phyloP scores from a whole-genome alignment of 192 early-diverging fungal species.

The Mortierella claussenii region DNA sequence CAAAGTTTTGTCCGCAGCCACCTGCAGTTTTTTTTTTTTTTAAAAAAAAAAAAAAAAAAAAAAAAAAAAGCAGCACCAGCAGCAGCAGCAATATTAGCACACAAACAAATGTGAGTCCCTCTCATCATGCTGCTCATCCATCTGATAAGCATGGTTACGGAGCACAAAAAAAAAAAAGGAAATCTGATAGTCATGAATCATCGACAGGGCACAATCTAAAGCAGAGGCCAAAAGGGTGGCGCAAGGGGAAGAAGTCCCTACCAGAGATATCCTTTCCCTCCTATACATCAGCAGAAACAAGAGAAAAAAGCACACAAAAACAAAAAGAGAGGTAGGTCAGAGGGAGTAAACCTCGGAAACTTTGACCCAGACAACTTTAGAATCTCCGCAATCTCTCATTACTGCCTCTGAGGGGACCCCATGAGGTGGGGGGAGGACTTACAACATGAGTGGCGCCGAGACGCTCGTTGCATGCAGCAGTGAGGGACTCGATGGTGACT shows the following conservation, averaged over 20 bases:
- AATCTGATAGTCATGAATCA: constrained; percentile 8
- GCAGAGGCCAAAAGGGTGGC: not conserved
- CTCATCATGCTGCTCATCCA: constrained; percentile 4
- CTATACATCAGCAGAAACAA: constrained; percentile 10
- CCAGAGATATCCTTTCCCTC: constrained; percentile 53
- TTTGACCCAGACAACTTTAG: not conserved
- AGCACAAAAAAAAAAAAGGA: constrained; percentile 2
- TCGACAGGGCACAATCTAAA: too few species aligned
- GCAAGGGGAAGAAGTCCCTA: not conserved
- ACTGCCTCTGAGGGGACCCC: too few species aligned
- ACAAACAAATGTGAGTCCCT: not conserved
- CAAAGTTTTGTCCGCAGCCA: constrained; percentile 86
- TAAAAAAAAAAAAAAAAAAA: not conserved
- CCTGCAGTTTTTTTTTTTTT: constrained; percentile 44
- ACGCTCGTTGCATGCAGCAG: constrained; percentile 31
- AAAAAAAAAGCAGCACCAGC: not conserved
- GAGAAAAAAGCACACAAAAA: not conserved
- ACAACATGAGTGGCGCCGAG: constrained; percentile 47
- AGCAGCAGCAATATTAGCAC: not conserved
- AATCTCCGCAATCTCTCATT: too few species aligned
- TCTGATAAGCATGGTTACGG: constrained; percentile 16
- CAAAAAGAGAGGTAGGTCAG: not conserved
- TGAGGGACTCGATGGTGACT: constrained; percentile 51
- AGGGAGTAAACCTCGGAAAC: not conserved
- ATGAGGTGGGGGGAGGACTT: constrained; percentile 1